These are phyloP conservation scores for Graphilbum ipis-grandicollis DNA, from an alignment of 2,329 filamentous ascomycete species.

Conservation along the genomic window DNA sequence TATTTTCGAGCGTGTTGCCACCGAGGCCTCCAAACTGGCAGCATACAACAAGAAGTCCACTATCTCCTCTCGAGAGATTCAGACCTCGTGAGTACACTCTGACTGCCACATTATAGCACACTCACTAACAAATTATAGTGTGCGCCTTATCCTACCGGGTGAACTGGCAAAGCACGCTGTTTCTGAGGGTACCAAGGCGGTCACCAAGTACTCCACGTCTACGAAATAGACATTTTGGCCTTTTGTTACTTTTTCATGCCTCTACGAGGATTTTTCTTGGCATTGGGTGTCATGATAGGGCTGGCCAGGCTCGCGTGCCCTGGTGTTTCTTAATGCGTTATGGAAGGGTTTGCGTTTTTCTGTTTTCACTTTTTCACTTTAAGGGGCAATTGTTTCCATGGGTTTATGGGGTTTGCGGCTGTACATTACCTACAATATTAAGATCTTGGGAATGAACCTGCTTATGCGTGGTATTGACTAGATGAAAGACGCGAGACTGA, in stretches of 20 bases:
- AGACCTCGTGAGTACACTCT: constrained; percentile 58
- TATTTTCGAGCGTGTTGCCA: constrained; percentile 98
- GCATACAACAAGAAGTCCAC: constrained; percentile 99
- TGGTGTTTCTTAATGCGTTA: constrained; percentile 56
- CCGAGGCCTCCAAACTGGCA: constrained; percentile 95
- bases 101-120: neutral
- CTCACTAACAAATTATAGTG: constrained; percentile 31
- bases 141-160: constrained; percentile 92
- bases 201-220: constrained; percentile 99
- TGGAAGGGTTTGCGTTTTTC: constrained; percentile 44
- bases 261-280: constrained; percentile 34
- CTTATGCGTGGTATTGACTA: constrained; percentile 35
- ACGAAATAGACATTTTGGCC: constrained; percentile 59
- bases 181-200: constrained; percentile 98
- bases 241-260: no score
- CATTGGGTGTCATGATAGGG: constrained; percentile 43
- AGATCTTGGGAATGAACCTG: constrained; percentile 46
- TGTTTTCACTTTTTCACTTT: constrained; percentile 20
- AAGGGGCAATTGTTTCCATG: constrained; percentile 53
- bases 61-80: constrained; percentile 97
- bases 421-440: constrained; percentile 53
- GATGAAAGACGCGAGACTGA: no score
- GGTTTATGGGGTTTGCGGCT: constrained; percentile 54
- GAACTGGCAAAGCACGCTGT: constrained; percentile 99
- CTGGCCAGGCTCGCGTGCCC: constrained; percentile 26